Conservation (phyloP, 2,329 filamentous ascomycete genomes). For the Trichophaea hybrida region DNA sequence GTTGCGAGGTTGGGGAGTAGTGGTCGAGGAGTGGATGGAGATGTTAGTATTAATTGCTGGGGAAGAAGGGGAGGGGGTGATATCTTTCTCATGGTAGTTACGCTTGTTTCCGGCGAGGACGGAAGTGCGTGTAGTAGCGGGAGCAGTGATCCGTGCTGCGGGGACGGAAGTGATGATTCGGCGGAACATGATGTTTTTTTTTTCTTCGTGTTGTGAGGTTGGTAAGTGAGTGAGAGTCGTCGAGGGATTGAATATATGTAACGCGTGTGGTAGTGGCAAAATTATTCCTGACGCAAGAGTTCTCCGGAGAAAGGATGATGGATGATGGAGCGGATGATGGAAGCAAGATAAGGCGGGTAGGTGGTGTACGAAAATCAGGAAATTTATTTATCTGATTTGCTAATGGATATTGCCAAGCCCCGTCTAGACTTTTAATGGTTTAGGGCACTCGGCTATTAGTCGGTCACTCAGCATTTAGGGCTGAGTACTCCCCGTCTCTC, state of each 20-base stretch:
- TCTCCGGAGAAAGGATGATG: not conserved
- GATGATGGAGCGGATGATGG: not conserved
- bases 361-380: not conserved
- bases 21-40: conserved; percentile 50
- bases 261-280: not conserved
- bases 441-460: not conserved
- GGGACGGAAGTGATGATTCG: conserved; percentile 7
- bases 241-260: not conserved
- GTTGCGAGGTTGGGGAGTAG: conserved; percentile 63
- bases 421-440: too few species aligned
- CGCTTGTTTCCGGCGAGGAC: not conserved
- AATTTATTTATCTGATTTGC: not conserved
- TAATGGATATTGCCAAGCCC: not conserved
- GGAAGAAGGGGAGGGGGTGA: conserved; percentile 7
- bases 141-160: conserved; percentile 4
- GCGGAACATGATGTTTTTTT: conserved; percentile 10
- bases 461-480: not conserved
- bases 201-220: not conserved
- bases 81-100: conserved; percentile 29
- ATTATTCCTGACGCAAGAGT: not conserved
- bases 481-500: not conserved
- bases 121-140: conserved; percentile 10
- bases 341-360: not conserved
- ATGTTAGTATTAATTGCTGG: not conserved
- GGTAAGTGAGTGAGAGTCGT: not conserved